phyloP scores from a whole-genome alignment of 208 protist species.

The Wallacemonas rigidus region DNA sequence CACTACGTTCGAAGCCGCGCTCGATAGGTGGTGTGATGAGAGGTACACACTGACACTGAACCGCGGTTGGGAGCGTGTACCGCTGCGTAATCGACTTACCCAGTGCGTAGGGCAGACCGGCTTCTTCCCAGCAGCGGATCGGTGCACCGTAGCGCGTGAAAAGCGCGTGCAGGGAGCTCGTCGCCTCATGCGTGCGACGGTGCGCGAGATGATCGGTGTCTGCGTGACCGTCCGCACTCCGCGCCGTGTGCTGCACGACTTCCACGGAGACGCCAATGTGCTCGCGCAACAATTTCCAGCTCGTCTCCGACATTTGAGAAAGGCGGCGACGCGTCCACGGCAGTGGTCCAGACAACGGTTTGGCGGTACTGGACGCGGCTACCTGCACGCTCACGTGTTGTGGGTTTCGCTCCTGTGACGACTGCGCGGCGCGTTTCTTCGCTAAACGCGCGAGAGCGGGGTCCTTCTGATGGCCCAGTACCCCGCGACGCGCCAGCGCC shows the following conservation, averaged over 20 bases:
- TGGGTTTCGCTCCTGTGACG: constrained; percentile 20
- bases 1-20: neutral
- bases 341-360: neutral
- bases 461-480: constrained; percentile 47
- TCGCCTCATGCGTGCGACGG: neutral
- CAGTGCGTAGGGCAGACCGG: constrained; percentile 59
- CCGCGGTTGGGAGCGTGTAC: constrained; percentile 71
- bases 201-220: neutral
- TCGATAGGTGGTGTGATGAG: constrained; percentile 22
- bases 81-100: constrained; percentile 40
- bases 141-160: constrained; percentile 23
- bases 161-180: constrained; percentile 19
- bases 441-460: constrained; percentile 55
- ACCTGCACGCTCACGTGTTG: neutral
- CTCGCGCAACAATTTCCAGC: constrained; percentile 75
- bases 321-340: constrained; percentile 66
- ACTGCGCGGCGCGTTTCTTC: constrained; percentile 32
- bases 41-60: constrained; percentile 83
- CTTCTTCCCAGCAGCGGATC: constrained; percentile 86
- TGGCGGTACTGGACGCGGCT: neutral
- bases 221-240: neutral
- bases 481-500: constrained; percentile 54
- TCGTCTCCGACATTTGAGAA: constrained; percentile 55
- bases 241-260: constrained; percentile 26
- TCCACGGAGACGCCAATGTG: constrained; percentile 75